A percentile compares a stretch with the other conserved stretches of the same genome.
phyloP scores from a whole-genome alignment of 495 filamentous ascomycete genomes.

The Opeltia flavorubescens region DNA sequence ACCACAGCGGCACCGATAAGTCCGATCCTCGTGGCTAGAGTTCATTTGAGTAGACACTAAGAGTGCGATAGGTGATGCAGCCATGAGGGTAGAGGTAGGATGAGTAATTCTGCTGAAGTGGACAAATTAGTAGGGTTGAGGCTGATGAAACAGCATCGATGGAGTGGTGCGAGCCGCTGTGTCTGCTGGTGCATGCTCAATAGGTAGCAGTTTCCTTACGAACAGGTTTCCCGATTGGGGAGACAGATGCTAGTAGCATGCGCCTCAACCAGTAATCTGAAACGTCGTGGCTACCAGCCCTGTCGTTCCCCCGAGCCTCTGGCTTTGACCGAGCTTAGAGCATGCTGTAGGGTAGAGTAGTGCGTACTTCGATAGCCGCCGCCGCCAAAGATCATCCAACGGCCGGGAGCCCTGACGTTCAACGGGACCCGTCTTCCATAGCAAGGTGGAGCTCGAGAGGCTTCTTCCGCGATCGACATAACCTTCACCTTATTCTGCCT shows the following conservation, averaged over 20 bases:
- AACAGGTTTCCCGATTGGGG: not conserved
- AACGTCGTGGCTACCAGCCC: not conserved
- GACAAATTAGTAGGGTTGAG: not conserved
- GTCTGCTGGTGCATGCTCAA: too few relatives aligned
- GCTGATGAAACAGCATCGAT: not conserved
- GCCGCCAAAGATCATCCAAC: not conserved
- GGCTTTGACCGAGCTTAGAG: too few relatives aligned
- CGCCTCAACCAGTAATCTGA: not conserved
- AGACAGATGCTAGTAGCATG: not conserved
- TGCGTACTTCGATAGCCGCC: slow-evolving; percentile 3
- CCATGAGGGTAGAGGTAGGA: not conserved
- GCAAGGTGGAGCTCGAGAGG: not conserved
- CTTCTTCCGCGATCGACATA: too few relatives aligned
- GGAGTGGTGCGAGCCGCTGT: not conserved
- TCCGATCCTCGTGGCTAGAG: not conserved
- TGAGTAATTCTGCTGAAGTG: not conserved
- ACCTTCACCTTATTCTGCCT: too few relatives aligned
- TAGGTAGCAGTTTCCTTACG: too few relatives aligned
- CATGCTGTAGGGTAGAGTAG: too few relatives aligned
- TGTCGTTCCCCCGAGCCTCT: too few relatives aligned
- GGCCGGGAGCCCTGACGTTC: not conserved
- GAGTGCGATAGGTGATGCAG: too few relatives aligned
- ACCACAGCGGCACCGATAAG: not conserved
- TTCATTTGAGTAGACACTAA: not conserved
- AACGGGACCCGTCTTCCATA: not conserved